Conservation (phyloP, 176 grass and related monocot genomes). For the Rhipidocladum racemiflorum region DNA sequence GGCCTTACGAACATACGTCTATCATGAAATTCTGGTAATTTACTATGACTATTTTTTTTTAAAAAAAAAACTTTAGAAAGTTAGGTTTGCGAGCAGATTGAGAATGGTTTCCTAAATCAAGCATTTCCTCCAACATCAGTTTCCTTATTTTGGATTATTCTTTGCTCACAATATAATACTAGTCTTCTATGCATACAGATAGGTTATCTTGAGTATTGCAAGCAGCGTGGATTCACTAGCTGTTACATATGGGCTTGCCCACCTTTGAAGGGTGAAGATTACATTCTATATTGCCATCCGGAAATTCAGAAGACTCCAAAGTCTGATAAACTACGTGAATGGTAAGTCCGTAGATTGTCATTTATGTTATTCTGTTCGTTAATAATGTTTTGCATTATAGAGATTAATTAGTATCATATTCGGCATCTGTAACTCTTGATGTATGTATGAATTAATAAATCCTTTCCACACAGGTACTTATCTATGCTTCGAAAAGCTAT, state of each 20-base stretch:
- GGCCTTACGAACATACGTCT: slow-evolving; percentile 83
- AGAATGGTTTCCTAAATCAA: slow-evolving; percentile 20
- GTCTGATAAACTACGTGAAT: slow-evolving; percentile 86
- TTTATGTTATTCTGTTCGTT: background rate
- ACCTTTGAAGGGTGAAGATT: slow-evolving; percentile 92
- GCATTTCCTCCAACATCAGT: background rate
- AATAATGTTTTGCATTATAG: background rate
- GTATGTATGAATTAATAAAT: slow-evolving; percentile 22
- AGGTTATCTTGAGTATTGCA: slow-evolving; percentile 87
- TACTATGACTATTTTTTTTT: background rate
- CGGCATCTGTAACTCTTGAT: background rate
- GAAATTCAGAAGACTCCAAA: slow-evolving; percentile 98
- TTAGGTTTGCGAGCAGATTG: slow-evolving; percentile 9
- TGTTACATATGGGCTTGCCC: slow-evolving; percentile 98
- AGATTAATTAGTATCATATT: slow-evolving; percentile 12
- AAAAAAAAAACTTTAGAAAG: background rate
- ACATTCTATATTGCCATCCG: slow-evolving; percentile 94
- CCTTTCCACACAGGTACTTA: slow-evolving; percentile 22
- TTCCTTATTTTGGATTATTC: background rate
- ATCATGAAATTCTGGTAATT: slow-evolving; percentile 97
- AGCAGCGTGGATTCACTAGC: slow-evolving; percentile 89
- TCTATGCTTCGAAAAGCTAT: slow-evolving; percentile 85
- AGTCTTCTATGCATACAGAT: slow-evolving; percentile 51
- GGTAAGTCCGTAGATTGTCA: slow-evolving; percentile 35
- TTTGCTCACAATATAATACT: slow-evolving; percentile 3